These are phyloP conservation scores for Penicillium cinerascens DNA, from an alignment of 495 filamentous ascomycete genomes.

Conservation along the genomic window DNA sequence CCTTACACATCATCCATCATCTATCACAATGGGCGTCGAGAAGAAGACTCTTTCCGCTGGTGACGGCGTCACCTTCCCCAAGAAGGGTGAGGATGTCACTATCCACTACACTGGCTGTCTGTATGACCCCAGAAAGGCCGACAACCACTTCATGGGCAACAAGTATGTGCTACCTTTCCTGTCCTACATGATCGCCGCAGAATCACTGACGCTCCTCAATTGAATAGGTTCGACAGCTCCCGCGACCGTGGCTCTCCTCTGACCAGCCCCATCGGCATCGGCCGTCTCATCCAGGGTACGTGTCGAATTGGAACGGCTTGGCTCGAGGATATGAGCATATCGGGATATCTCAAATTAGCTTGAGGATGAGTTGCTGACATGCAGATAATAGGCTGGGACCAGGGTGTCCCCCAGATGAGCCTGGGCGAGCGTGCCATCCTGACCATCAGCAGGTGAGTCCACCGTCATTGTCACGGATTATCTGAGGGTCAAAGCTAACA, in stretches of 20 bases:
- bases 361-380: background rate
- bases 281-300: constrained; percentile 75
- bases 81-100: constrained; percentile 61
- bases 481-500: background rate
- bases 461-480: background rate
- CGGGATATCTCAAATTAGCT: background rate
- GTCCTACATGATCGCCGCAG: background rate
- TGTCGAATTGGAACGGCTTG: background rate
- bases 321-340: background rate
- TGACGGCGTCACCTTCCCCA: constrained; percentile 54
- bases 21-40: constrained; percentile 53
- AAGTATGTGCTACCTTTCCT: constrained; percentile 36
- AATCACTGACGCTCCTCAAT: background rate
- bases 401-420: constrained; percentile 75
- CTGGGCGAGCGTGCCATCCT: constrained; percentile 77
- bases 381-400: constrained; percentile 70
- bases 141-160: constrained; percentile 46
- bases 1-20: background rate
- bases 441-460: constrained; percentile 68
- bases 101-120: constrained; percentile 85
- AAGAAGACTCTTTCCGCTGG: constrained; percentile 44
- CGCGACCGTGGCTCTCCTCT: constrained; percentile 56
- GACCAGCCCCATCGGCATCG: constrained; percentile 64
- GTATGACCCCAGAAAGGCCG: constrained; percentile 54
- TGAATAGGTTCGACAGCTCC: constrained; percentile 74